Evolutionary conservation across 2,329 filamentous ascomycete species (phyloP), one percentile per base, ranked within the genome.

Genomic region (Incumbomyces delicatus): DNA sequence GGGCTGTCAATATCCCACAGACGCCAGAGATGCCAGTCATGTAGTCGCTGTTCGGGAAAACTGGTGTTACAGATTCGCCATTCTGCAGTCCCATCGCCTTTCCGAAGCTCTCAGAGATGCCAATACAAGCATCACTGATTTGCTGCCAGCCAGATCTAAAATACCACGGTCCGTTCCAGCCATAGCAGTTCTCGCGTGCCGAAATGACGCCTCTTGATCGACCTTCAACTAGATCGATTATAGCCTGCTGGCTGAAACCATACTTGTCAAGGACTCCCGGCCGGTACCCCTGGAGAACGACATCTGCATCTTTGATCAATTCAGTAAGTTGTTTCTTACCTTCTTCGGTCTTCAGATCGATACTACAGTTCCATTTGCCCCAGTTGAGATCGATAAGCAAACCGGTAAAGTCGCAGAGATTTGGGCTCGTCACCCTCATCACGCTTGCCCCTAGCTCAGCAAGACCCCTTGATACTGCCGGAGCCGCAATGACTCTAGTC

Each of bases 331-430:
- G 61, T 1, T 57, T 55, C 47, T 63, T 65, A 40, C 72, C 71
- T 1, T 61, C 57, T 1, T 63, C 53, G 2, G 66, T 62, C 36
- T 66, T 64, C 31, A 77, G 67, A 52, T 79, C 70, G 2, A 78
- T 58, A 16, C 81, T 77, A 1, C 73, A 71, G 1, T 79, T 73
- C 52, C 81, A 80, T 60, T 87, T 87, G 18, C 83, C 83, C 58
- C 80, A 77, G 58, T 85, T 86, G 11, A 80, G 77, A 53, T 86
- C 82, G 1, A 85, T 74, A 55, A 85, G 81, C 85, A 85, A 63
- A 83, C 82, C 0, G 34, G 61, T 63, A 41, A 63, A 60, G 55
- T 69, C 65, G 1, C 50, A 57, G 1, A 72, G 53, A 41, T 62
- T 62, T 12, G 65, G 65, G 14, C 65, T 67, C 1, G 69, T 71